A percentile compares a stretch with the other conserved stretches of the same genome.
These are phyloP conservation scores for Boletus rubescentipes DNA, from an alignment of 768 basidiomycete genomes.

Conservation along the genomic window DNA sequence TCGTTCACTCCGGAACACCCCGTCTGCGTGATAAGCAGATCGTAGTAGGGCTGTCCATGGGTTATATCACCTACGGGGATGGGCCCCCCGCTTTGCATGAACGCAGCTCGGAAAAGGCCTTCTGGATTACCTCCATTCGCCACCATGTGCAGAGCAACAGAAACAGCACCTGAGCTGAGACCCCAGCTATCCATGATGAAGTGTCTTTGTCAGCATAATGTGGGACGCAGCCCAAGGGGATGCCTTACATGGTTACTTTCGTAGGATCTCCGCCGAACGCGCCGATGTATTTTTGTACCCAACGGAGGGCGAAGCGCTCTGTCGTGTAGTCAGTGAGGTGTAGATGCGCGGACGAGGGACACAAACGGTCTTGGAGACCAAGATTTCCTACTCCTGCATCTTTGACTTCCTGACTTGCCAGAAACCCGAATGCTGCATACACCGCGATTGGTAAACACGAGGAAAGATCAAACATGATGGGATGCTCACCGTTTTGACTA, in stretches of 20 bases:
- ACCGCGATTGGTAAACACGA: background rate
- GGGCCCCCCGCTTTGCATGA: constrained; percentile 45
- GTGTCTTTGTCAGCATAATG: background rate
- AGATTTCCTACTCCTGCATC: background rate
- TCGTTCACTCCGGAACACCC: constrained; percentile 26
- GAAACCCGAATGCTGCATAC: background rate
- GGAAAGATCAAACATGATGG: background rate
- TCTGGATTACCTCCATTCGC: constrained; percentile 24
- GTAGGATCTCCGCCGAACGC: constrained; percentile 33
- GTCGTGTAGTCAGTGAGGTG: background rate
- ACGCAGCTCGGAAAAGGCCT: constrained; percentile 26
- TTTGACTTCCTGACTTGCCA: background rate
- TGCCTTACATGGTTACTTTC: constrained; percentile 32
- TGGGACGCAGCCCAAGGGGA: background rate
- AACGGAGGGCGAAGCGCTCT: constrained; percentile 42
- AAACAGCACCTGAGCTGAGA: constrained; percentile 40
- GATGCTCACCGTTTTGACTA: background rate
- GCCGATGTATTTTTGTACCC: constrained; percentile 59
- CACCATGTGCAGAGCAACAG: constrained; percentile 31
- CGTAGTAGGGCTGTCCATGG: constrained; percentile 27
- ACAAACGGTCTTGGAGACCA: background rate
- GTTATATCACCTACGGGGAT: constrained; percentile 22
- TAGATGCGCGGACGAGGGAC: background rate
- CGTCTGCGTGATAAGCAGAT: constrained; percentile 26
- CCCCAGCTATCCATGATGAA: constrained; percentile 25